Percentiles rank a stretch among this genome's conserved stretches.
phyloP scores from a whole-genome alignment of 768 basidiomycete species.

The Rhodotorula paludigena region DNA sequence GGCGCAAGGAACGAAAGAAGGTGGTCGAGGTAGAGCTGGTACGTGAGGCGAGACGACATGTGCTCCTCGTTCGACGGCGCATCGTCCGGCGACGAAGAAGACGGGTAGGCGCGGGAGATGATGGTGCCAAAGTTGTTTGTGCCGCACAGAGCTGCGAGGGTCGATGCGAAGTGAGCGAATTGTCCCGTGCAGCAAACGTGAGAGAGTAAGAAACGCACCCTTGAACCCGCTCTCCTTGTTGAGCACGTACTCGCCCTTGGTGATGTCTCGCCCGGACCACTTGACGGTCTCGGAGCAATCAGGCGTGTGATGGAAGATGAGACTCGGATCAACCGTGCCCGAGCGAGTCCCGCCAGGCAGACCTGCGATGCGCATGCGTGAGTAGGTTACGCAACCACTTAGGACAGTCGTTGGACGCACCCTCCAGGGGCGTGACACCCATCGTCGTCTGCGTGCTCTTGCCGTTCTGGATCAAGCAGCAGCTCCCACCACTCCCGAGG shows the following conservation, averaged over 20 bases:
- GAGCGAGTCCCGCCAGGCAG: constrained; percentile 82
- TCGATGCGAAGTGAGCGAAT: too few relatives aligned
- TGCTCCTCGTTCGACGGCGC: constrained; percentile 50
- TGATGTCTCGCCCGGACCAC: constrained; percentile 35
- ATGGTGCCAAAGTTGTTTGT: constrained; percentile 66
- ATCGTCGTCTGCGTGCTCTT: constrained; percentile 75
- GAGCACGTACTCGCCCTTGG: constrained; percentile 50
- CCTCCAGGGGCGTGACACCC: constrained; percentile 85
- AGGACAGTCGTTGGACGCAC: too few relatives aligned
- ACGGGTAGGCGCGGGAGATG: constrained; percentile 35
- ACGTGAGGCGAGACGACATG: constrained; percentile 56
- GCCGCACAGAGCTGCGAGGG: constrained; percentile 36
- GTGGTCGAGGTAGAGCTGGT: constrained; percentile 55
- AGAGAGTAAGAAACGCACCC: constrained; percentile 14
- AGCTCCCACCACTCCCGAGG: constrained; percentile 84
- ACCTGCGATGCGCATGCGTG: constrained; percentile 45
- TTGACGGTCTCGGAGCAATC: constrained; percentile 62
- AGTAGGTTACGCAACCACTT: too few relatives aligned
- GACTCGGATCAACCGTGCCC: constrained; percentile 74
- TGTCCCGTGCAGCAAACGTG: neutral
- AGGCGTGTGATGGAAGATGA: constrained; percentile 77
- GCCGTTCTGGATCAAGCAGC: constrained; percentile 68
- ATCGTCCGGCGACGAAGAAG: constrained; percentile 24
- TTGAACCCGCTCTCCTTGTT: constrained; percentile 68
- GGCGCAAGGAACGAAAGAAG: constrained; percentile 28